Evolutionary conservation across 306 rosid species (phyloP).

Genomic region (Luffa aegyptiaca): DNA sequence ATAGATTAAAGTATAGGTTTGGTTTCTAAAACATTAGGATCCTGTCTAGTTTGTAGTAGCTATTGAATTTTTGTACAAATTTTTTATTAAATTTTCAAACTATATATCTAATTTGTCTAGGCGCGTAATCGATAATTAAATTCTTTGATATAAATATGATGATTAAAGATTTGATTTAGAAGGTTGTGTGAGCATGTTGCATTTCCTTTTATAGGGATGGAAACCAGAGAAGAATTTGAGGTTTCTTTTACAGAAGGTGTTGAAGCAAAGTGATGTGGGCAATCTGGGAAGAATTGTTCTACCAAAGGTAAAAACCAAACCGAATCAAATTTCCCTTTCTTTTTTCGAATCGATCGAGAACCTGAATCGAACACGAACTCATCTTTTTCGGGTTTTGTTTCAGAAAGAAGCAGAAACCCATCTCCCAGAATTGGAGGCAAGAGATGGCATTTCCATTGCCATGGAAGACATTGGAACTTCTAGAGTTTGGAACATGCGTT

Average conservation of each 20-base stretch:
- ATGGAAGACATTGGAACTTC: constrained; percentile 97
- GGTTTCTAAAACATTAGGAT: no score
- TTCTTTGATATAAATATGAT: not conserved
- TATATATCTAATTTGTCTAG: no score
- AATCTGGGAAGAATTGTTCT: constrained; percentile 86
- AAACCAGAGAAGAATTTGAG: constrained; percentile 85
- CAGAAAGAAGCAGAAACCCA: constrained; percentile 98
- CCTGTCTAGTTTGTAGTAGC: no score
- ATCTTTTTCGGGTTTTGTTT: not conserved
- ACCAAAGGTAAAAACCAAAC: constrained; percentile 46
- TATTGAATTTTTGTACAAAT: no score
- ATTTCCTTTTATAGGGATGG: constrained; percentile 48
- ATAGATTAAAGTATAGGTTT: no score
- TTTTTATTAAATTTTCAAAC: no score
- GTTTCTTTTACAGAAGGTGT: constrained; percentile 86
- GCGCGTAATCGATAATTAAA: no score
- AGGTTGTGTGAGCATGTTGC: not conserved
- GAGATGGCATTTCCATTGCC: constrained; percentile 84
- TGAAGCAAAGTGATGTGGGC: constrained; percentile 99
- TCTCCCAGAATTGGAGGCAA: constrained; percentile 84
- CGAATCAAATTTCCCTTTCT: not conserved
- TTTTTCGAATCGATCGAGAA: not conserved
- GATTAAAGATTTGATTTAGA: not conserved
- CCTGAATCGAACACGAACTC: not conserved
- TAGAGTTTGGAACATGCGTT: constrained; percentile 95